These are phyloP conservation scores for Alectoria sarmentosa DNA, from an alignment of 495 filamentous ascomycete species.

Conservation along the genomic window DNA sequence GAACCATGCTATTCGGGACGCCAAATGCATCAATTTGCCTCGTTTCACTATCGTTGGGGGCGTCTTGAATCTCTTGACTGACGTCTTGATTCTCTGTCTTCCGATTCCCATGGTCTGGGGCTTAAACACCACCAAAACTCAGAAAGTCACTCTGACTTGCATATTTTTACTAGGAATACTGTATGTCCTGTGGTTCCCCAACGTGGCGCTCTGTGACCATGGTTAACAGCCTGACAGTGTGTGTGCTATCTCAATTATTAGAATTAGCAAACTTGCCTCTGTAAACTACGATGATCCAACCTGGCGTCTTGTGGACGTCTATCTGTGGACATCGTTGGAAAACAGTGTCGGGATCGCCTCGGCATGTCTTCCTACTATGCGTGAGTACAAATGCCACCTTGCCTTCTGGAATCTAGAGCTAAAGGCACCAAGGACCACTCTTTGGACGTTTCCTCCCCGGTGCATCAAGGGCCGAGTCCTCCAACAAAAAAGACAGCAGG, in stretches of 20 bases:
- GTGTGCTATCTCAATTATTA: background rate
- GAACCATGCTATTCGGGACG: background rate
- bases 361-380: background rate
- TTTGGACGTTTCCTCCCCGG: background rate
- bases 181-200: background rate
- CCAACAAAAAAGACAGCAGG: background rate
- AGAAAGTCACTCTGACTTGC: slow-evolving; percentile 25
- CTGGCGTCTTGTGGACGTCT: slow-evolving; percentile 1
- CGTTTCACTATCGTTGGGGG: slow-evolving; percentile 13
- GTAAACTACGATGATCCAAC: background rate
- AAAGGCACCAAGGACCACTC: background rate
- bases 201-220: background rate
- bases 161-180: background rate
- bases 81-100: slow-evolving; percentile 32
- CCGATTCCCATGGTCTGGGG: slow-evolving; percentile 33
- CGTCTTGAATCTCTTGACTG: slow-evolving; percentile 29
- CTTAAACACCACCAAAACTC: slow-evolving; percentile 28
- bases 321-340: background rate
- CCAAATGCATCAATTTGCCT: background rate
- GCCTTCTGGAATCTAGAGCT: background rate
- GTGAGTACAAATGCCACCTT: background rate
- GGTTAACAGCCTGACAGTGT: background rate
- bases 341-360: background rate
- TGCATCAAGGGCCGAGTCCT: background rate
- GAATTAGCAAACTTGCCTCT: background rate